Percentiles rank a stretch among this genome's conserved stretches.
Conservation (phyloP, 768 basidiomycete species). For the Kwoniella sp. region DNA sequence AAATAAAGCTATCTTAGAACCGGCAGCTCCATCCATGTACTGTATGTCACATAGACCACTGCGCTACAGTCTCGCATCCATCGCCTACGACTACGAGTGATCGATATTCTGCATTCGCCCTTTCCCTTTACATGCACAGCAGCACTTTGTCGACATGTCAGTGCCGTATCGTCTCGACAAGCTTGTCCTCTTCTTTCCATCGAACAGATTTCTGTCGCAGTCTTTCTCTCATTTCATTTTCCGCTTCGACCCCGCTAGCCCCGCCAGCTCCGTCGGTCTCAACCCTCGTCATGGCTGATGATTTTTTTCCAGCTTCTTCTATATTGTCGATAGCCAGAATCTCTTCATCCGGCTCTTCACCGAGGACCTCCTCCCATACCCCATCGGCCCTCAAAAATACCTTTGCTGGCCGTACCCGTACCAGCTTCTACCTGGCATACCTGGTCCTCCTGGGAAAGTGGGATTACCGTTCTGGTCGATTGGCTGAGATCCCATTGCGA, state of each 20-base stretch:
- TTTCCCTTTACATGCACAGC: too few relatives aligned
- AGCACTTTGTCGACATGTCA: too few relatives aligned
- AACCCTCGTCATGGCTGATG: too few relatives aligned
- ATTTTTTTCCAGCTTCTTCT: too few relatives aligned
- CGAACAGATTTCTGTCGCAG: not conserved
- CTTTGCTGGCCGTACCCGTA: conserved; percentile 46
- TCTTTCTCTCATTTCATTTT: not conserved
- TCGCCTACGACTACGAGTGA: too few relatives aligned
- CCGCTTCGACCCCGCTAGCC: not conserved
- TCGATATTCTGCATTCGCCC: too few relatives aligned
- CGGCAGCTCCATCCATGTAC: too few relatives aligned
- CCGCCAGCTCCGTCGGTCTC: too few relatives aligned
- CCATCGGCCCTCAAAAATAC: conserved; percentile 17
- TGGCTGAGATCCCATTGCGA: conserved; percentile 43
- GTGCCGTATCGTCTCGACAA: not conserved
- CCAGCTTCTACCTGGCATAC: conserved; percentile 32
- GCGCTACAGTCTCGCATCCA: too few relatives aligned
- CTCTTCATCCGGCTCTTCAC: not conserved
- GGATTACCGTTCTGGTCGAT: conserved; percentile 49
- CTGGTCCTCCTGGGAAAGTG: conserved; percentile 42
- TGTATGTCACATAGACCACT: too few relatives aligned
- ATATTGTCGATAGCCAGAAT: too few relatives aligned
- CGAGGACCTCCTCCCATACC: not conserved
- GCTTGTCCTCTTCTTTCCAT: not conserved
- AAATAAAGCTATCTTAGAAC: too few relatives aligned